Conservation (phyloP, 495 filamentous ascomycete species). For the Sordaria brevicollis region DNA sequence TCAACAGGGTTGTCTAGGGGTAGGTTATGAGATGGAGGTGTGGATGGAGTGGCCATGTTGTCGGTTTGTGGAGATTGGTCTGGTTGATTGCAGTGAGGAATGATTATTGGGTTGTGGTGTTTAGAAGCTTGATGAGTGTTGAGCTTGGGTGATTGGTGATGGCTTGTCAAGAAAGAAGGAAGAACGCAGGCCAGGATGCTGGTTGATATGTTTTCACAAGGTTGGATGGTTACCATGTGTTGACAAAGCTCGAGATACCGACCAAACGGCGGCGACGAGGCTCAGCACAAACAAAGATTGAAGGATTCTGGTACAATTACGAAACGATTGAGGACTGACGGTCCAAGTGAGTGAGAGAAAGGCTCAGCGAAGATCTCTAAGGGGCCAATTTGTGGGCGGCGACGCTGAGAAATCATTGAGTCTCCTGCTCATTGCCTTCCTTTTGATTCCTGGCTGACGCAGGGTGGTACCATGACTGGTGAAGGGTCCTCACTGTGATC, state of each 20-base stretch:
- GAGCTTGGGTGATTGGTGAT: background rate
- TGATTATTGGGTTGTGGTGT: background rate
- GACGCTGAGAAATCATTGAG: too few relatives aligned
- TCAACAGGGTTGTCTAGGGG: too few relatives aligned
- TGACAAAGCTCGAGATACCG: background rate
- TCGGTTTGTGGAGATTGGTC: background rate
- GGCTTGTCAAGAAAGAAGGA: background rate
- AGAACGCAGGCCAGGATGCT: background rate
- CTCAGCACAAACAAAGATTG: background rate
- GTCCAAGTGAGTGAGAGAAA: background rate
- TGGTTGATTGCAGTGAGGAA: background rate
- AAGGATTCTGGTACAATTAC: background rate
- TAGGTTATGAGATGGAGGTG: background rate
- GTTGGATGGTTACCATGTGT: too few relatives aligned
- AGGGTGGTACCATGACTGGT: background rate
- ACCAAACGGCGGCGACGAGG: background rate
- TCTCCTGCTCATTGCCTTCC: background rate
- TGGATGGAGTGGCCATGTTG: background rate
- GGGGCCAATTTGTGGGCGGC: background rate
- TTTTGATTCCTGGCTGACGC: background rate
- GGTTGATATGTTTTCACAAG: too few relatives aligned
- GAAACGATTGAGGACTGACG: background rate
- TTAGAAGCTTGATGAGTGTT: fast-evolving
- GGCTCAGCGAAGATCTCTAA: background rate
- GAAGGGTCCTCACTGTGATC: background rate